Conservation (phyloP, 305 asterid genomes). For the Vinca major region DNA sequence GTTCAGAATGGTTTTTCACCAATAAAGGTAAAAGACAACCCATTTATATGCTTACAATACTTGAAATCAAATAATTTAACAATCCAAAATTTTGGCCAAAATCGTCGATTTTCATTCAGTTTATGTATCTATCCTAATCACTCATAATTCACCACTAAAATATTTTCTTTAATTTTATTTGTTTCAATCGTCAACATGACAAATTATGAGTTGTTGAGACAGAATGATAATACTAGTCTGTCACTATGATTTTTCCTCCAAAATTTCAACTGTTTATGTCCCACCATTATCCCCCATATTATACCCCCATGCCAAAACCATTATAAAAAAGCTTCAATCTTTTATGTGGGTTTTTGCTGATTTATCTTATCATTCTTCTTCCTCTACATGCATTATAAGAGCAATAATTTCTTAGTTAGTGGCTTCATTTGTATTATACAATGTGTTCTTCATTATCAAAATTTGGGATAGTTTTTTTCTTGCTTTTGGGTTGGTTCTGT, state of each 20-base stretch:
- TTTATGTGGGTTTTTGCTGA: neutral
- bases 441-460: slow-evolving; percentile 10
- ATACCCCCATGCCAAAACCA: too few species aligned
- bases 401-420: neutral
- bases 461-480: slow-evolving; percentile 18
- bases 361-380: neutral
- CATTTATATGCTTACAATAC: slow-evolving; percentile 30
- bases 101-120: too few species aligned
- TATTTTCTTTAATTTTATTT: too few species aligned
- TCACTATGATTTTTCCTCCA: too few species aligned
- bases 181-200: too few species aligned
- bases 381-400: neutral
- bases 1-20: slow-evolving; percentile 37
- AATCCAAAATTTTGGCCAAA: too few species aligned
- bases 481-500: slow-evolving; percentile 20
- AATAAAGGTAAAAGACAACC: slow-evolving; percentile 17
- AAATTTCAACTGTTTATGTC: slow-evolving; percentile 10
- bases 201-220: too few species aligned
- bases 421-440: neutral
- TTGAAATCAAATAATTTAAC: too few species aligned
- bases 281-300: slow-evolving; percentile 10
- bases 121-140: too few species aligned
- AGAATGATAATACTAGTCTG: too few species aligned
- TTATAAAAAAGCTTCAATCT: neutral
- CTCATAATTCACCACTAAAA: too few species aligned